Conservation (phyloP, 1,139 yeast species). For the Saccharomyces hybrid region DNA sequence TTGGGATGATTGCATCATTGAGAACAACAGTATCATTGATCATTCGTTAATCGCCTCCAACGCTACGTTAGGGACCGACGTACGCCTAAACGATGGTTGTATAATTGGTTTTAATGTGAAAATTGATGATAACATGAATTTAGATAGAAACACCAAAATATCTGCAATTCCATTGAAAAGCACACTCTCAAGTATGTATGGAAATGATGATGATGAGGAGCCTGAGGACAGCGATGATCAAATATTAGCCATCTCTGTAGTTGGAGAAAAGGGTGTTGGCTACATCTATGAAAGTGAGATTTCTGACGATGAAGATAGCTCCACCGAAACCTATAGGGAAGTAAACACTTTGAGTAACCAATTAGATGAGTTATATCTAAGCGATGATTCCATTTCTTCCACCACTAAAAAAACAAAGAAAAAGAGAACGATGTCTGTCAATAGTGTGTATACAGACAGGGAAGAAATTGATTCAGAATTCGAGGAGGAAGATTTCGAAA, state of each 20-base stretch:
- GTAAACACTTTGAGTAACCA: constrained; percentile 43
- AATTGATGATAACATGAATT: constrained; percentile 45
- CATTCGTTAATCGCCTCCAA: constrained; percentile 64
- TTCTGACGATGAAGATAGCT: constrained; percentile 39
- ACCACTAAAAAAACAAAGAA: constrained; percentile 40
- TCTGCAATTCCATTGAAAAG: constrained; percentile 39
- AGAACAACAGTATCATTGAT: constrained; percentile 50
- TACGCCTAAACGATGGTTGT: constrained; percentile 54
- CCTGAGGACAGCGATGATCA: constrained; percentile 21
- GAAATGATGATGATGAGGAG: constrained; percentile 24
- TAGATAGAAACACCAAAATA: constrained; percentile 47
- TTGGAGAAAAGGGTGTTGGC: constrained; percentile 58
- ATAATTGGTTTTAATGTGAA: constrained; percentile 71
- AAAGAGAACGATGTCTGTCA: constrained; percentile 41
- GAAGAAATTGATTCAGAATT: constrained; percentile 32
- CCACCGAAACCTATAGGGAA: constrained; percentile 27
- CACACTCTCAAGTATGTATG: constrained; percentile 12
- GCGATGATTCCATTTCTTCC: constrained; percentile 75
- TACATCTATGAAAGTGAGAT: constrained; percentile 46
- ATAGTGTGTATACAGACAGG: constrained; percentile 35
- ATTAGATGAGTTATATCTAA: constrained; percentile 55
- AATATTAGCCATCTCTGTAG: constrained; percentile 35
- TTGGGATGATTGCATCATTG: constrained; percentile 76
- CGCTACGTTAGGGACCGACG: constrained; percentile 47
- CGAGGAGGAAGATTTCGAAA: constrained; percentile 76